phyloP scores from a whole-genome alignment of 23 red algal genomes.

The Cyanidioschyzon merolae region DNA sequence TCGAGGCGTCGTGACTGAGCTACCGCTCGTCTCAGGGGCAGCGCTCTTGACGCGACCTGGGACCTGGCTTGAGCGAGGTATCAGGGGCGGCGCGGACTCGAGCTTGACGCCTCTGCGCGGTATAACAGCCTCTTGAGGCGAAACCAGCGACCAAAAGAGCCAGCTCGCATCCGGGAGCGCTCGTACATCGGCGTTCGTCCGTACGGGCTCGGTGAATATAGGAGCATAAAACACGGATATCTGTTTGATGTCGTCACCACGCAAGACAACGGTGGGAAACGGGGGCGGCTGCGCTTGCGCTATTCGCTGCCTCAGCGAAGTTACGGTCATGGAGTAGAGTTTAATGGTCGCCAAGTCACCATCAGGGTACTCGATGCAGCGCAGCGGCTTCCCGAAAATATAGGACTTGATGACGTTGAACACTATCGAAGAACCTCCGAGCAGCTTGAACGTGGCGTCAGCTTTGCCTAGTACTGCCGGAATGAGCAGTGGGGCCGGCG shows the following conservation, averaged over 20 bases:
- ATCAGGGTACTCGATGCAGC: slow-evolving; percentile 73
- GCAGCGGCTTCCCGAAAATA: slow-evolving; percentile 76
- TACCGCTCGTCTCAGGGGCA: neutral
- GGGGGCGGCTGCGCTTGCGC: slow-evolving; percentile 69
- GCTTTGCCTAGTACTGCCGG: slow-evolving; percentile 80
- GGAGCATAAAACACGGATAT: slow-evolving; percentile 68
- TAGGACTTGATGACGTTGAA: slow-evolving; percentile 55
- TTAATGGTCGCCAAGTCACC: slow-evolving; percentile 69
- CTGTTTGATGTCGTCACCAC: slow-evolving; percentile 59
- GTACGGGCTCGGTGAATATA: slow-evolving; percentile 71
- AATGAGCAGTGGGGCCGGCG: slow-evolving; percentile 22
- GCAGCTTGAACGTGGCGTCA: slow-evolving; percentile 67
- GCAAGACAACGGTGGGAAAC: slow-evolving; percentile 66
- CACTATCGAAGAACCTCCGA: slow-evolving; percentile 69
- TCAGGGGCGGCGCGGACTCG: slow-evolving; percentile 17
- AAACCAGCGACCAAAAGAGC: slow-evolving; percentile 81
- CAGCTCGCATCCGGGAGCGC: slow-evolving; percentile 62
- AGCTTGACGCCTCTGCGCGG: slow-evolving; percentile 70
- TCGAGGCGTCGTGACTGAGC: neutral
- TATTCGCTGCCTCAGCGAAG: slow-evolving; percentile 44
- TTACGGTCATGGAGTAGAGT: slow-evolving; percentile 49
- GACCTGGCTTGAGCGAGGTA: neutral
- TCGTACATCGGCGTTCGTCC: slow-evolving; percentile 60
- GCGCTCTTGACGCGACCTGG: neutral
- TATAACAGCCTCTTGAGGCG: slow-evolving; percentile 46